Percentiles rank a stretch among this genome's conserved stretches.
phyloP scores from a whole-genome alignment of 192 early-diverging fungal genomes.

The Allomyces macrogynus region DNA sequence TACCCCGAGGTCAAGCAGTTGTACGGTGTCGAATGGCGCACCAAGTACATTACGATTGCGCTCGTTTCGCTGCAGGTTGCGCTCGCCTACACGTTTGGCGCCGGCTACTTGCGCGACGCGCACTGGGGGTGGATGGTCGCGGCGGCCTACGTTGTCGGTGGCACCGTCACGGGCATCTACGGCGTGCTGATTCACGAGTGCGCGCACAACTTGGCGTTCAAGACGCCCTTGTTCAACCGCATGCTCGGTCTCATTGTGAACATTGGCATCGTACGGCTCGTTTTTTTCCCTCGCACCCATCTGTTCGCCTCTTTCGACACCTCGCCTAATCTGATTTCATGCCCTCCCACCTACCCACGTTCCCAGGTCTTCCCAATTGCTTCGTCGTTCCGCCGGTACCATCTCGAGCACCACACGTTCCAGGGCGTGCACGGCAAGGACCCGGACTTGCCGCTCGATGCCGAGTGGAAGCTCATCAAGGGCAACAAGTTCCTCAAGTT shows the following conservation, averaged over 20 bases:
- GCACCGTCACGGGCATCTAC: slow-evolving; percentile 54
- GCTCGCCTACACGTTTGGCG: slow-evolving; percentile 59
- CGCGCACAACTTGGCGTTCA: slow-evolving; percentile 62
- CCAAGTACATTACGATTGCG: slow-evolving; percentile 45
- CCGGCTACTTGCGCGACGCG: slow-evolving; percentile 23
- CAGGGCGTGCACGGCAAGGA: slow-evolving; percentile 86
- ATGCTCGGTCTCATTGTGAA: slow-evolving; percentile 66
- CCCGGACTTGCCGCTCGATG: slow-evolving; percentile 74
- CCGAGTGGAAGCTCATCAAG: slow-evolving; percentile 59
- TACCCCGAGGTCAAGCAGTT: slow-evolving; percentile 76
- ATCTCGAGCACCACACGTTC: slow-evolving; percentile 93
- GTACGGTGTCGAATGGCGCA: slow-evolving; percentile 62
- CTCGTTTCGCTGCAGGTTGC: slow-evolving; percentile 49
- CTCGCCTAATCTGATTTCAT: neutral
- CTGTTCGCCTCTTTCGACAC: slow-evolving; percentile 16
- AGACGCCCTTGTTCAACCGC: slow-evolving; percentile 54
- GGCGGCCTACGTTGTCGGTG: slow-evolving; percentile 59
- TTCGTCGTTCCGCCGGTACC: slow-evolving; percentile 63
- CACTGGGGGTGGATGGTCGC: slow-evolving; percentile 39
- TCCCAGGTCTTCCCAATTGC: slow-evolving; percentile 40
- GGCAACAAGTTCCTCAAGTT: slow-evolving; percentile 48
- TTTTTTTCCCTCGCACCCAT: slow-evolving; percentile 5
- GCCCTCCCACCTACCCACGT: too few relatives aligned
- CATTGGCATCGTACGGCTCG: slow-evolving; percentile 37
- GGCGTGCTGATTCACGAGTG: slow-evolving; percentile 86